phyloP scores from a whole-genome alignment of 192 early-diverging fungal species.

The Backusella parvicylindrica region DNA sequence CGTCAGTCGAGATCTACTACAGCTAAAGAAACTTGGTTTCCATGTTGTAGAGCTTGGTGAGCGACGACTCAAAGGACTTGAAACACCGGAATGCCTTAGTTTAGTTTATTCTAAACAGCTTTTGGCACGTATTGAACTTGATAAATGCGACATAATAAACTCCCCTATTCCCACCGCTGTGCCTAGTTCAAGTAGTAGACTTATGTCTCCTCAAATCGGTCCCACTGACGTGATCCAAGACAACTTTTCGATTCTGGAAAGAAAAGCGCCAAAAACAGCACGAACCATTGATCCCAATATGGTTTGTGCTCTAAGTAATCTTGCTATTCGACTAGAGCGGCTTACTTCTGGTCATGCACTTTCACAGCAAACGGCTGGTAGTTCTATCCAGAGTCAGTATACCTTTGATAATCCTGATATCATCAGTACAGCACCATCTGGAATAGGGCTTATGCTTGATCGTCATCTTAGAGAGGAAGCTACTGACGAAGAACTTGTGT shows the following conservation, averaged over 20 bases:
- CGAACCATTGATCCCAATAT: conserved; percentile 18
- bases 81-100: conserved; percentile 80
- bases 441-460: conserved; percentile 9
- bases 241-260: neutral
- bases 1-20: conserved; percentile 18
- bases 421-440: neutral
- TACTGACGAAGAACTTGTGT: conserved; percentile 46
- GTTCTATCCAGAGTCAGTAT: neutral
- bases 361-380: neutral
- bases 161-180: neutral
- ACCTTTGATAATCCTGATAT: neutral
- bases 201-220: neutral
- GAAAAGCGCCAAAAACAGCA: neutral
- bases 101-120: conserved; percentile 60
- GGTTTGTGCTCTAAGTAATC: conserved; percentile 15
- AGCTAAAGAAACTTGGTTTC: conserved; percentile 62
- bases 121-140: conserved; percentile 37
- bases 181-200: neutral
- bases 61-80: conserved; percentile 81
- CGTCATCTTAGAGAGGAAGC: conserved; percentile 43
- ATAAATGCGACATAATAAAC: conserved; percentile 37
- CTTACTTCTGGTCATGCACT: conserved; percentile 21
- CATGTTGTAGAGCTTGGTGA: conserved; percentile 75
- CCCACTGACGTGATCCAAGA: neutral
- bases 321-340: conserved; percentile 26